These are phyloP conservation scores for Amauroascus verrucosus DNA, from an alignment of 2,329 filamentous ascomycete species.

Conservation along the genomic window DNA sequence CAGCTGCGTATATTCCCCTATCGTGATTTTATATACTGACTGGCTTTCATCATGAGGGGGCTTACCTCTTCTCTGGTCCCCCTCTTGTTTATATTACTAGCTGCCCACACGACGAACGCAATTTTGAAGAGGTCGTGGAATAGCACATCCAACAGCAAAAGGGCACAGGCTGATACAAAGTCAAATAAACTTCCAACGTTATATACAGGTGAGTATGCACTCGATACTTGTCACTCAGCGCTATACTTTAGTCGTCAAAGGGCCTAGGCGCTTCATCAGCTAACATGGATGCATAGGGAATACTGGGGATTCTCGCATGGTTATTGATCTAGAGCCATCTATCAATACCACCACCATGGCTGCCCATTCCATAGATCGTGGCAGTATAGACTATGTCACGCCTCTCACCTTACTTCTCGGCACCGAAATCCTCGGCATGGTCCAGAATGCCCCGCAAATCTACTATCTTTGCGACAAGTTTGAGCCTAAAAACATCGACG, in stretches of 20 bases:
- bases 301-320: background rate
- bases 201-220: background rate
- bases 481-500: background rate
- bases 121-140: background rate
- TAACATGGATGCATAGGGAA: background rate
- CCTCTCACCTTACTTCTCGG: conserved; percentile 5
- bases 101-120: background rate
- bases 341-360: background rate
- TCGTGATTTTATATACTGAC: background rate
- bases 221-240: too few relatives aligned
- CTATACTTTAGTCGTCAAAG: too few relatives aligned
- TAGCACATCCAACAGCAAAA: background rate
- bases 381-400: background rate
- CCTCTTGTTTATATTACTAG: background rate
- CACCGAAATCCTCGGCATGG: conserved; percentile 1
- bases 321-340: background rate
- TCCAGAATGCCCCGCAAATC: conserved; percentile 2
- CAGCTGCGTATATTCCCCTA: background rate
- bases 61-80: background rate
- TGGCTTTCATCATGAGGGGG: background rate
- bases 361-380: background rate
- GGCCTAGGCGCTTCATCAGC: too few relatives aligned
- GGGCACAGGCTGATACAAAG: background rate
- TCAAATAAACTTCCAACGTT: background rate
- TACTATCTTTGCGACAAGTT: conserved; percentile 7